phyloP scores from a whole-genome alignment of 1,284 basidiomycete genomes.

The Pholiota adiposa region DNA sequence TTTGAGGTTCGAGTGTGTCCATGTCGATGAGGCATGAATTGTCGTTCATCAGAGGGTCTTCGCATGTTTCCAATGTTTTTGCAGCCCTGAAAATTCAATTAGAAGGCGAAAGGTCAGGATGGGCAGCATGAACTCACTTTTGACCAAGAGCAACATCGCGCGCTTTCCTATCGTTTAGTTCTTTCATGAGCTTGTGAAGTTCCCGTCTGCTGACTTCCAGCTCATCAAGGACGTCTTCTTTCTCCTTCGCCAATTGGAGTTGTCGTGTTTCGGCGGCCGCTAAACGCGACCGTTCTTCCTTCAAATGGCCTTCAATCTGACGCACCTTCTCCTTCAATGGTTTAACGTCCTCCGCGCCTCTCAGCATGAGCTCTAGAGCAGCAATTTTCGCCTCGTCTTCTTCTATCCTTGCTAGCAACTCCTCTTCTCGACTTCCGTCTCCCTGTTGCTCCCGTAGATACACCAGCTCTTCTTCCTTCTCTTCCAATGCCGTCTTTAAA shows the following conservation, averaged over 20 bases:
- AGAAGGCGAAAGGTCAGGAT: background rate
- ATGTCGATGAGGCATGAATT: slow-evolving; percentile 21
- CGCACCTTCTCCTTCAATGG: slow-evolving; percentile 43
- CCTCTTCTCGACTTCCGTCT: slow-evolving; percentile 51
- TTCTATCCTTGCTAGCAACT: slow-evolving; percentile 62
- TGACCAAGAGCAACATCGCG: slow-evolving; percentile 24
- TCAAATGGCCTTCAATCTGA: slow-evolving; percentile 45
- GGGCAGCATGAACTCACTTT: slow-evolving; percentile 23
- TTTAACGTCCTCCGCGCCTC: slow-evolving; percentile 39
- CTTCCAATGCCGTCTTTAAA: slow-evolving; percentile 48
- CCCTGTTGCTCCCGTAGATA: slow-evolving; percentile 43
- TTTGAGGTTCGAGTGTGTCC: slow-evolving; percentile 18
- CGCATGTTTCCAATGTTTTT: slow-evolving; percentile 20
- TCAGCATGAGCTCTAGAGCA: slow-evolving; percentile 50
- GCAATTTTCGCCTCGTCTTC: slow-evolving; percentile 66
- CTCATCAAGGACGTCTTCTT: slow-evolving; percentile 49
- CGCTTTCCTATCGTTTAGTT: slow-evolving; percentile 34
- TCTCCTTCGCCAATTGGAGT: slow-evolving; percentile 44
- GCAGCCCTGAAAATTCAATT: slow-evolving; percentile 14
- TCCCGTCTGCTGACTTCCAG: slow-evolving; percentile 40
- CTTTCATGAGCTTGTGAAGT: slow-evolving; percentile 31
- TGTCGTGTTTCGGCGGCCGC: slow-evolving; percentile 40
- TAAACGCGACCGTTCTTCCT: slow-evolving; percentile 44
- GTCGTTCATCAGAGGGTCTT: slow-evolving; percentile 22
- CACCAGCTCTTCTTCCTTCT: slow-evolving; percentile 60